Evolutionary conservation across 2,329 filamentous ascomycete genomes (phyloP).

Genomic region (Penicillium capsulatum): DNA sequence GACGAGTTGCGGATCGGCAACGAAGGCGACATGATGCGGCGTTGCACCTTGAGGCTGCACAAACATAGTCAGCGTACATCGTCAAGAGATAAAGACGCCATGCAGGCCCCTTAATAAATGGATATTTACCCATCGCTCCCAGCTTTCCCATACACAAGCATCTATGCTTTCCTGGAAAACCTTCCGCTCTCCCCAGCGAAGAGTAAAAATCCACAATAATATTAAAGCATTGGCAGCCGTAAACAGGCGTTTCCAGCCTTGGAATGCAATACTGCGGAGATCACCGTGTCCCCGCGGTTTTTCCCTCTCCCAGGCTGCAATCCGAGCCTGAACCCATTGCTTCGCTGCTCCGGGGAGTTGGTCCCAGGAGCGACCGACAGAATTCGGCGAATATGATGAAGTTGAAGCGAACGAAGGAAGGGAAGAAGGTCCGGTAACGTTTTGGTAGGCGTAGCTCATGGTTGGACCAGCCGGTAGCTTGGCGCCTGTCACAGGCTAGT

Average conservation of each 20-base stretch:
- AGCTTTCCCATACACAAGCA: conserved; percentile 74
- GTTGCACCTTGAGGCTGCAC: conserved; percentile 74
- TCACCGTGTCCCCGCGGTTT: conserved; percentile 13
- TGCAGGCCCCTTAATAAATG: too few relatives aligned
- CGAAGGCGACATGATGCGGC: conserved; percentile 77
- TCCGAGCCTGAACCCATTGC: conserved; percentile 22
- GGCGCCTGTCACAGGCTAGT: conserved; percentile 9
- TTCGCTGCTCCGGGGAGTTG: conserved; percentile 19
- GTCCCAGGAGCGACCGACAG: conserved; percentile 14
- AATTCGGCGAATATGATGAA: conserved; percentile 9
- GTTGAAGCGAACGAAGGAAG: conserved; percentile 24
- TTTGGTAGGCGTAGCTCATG: conserved; percentile 37
- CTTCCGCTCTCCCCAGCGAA: conserved; percentile 83
- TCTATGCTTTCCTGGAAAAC: conserved; percentile 67
- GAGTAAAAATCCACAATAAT: conserved; percentile 66
- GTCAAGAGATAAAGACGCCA: too few relatives aligned
- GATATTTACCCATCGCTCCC: conserved; percentile 90
- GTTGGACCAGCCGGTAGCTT: conserved; percentile 11
- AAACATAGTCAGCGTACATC: too few relatives aligned
- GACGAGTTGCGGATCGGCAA: conserved; percentile 87
- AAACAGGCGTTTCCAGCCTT: conserved; percentile 19
- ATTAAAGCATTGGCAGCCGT: conserved; percentile 62
- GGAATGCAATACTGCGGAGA: conserved; percentile 14
- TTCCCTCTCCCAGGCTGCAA: conserved; percentile 5
- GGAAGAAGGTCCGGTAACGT: conserved; percentile 22